A percentile compares a stretch with the other conserved stretches of the same genome.
These are phyloP conservation scores for Pythium brachiatum DNA, from an alignment of 352 stramenopile species.

Conservation along the genomic window DNA sequence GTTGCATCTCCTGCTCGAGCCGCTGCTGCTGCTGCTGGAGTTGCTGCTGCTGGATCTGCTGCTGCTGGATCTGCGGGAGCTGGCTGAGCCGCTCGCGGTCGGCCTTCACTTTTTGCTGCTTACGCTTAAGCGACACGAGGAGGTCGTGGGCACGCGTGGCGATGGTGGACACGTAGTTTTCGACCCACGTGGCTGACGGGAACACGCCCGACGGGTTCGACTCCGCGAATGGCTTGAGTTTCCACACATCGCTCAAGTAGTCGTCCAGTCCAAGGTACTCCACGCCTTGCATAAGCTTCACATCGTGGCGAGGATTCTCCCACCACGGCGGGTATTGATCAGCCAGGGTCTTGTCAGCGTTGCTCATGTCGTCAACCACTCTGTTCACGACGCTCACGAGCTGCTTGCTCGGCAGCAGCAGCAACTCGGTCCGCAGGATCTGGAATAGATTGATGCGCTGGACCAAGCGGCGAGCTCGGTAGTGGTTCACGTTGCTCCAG, in stretches of 20 bases:
- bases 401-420: slow-evolving; percentile 56
- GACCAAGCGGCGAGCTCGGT: slow-evolving; percentile 59
- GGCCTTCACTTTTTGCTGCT: not conserved
- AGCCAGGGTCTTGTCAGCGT: not conserved
- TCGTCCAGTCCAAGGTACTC: slow-evolving; percentile 83
- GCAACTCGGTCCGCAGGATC: slow-evolving; percentile 62
- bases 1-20: not conserved
- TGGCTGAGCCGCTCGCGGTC: not conserved
- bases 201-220: slow-evolving; percentile 39
- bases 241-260: slow-evolving; percentile 64
- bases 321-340: slow-evolving; percentile 67
- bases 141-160: not conserved
- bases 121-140: not conserved
- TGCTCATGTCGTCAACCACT: slow-evolving; percentile 39
- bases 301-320: slow-evolving; percentile 70
- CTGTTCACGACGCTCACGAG: slow-evolving; percentile 59
- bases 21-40: not conserved
- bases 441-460: slow-evolving; percentile 84
- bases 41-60: not conserved
- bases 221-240: slow-evolving; percentile 52
- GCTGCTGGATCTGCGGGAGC: not conserved
- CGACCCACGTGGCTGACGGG: slow-evolving; percentile 67
- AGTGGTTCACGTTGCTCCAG: slow-evolving; percentile 52
- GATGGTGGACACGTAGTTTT: slow-evolving; percentile 57
- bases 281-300: slow-evolving; percentile 77